phyloP scores from a whole-genome alignment of 2,329 filamentous ascomycete genomes.

The Ophiognomonia clavigignenti-juglandacearum region DNA sequence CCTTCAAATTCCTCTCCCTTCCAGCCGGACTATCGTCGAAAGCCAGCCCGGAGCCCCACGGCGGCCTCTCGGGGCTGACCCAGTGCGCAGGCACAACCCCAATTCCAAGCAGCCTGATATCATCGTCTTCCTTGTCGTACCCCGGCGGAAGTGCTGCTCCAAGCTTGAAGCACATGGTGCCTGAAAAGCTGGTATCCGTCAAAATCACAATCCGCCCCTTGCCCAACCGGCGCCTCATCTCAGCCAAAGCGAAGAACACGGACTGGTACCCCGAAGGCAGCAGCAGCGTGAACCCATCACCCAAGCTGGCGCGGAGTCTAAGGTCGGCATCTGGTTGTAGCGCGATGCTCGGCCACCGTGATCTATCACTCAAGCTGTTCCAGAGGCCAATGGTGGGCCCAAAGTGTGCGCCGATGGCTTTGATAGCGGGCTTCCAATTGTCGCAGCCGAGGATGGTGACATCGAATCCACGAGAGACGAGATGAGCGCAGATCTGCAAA shows the following conservation, averaged over 20 bases:
- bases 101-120: background rate
- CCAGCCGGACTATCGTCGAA: conserved; percentile 7
- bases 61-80: conserved; percentile 5
- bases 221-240: background rate
- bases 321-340: background rate
- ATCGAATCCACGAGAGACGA: conserved; percentile 5
- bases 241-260: background rate
- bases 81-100: conserved; percentile 4
- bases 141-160: conserved; percentile 1
- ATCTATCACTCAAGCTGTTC: background rate
- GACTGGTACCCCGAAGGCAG: conserved; percentile 10
- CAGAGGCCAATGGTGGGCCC: conserved; percentile 8
- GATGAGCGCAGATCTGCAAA: conserved; percentile 9
- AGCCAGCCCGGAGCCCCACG: conserved; percentile 1
- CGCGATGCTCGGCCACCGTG: background rate
- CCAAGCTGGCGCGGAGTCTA: conserved; percentile 2
- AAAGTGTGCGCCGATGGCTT: conserved; percentile 1
- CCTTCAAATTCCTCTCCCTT: background rate
- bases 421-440: conserved; percentile 1
- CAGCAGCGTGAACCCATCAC: conserved; percentile 2
- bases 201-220: background rate
- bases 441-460: conserved; percentile 4
- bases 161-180: background rate
- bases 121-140: background rate
- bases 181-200: background rate